Conservation (phyloP, 2,329 filamentous ascomycete genomes). For the Pyricularia grisea region DNA sequence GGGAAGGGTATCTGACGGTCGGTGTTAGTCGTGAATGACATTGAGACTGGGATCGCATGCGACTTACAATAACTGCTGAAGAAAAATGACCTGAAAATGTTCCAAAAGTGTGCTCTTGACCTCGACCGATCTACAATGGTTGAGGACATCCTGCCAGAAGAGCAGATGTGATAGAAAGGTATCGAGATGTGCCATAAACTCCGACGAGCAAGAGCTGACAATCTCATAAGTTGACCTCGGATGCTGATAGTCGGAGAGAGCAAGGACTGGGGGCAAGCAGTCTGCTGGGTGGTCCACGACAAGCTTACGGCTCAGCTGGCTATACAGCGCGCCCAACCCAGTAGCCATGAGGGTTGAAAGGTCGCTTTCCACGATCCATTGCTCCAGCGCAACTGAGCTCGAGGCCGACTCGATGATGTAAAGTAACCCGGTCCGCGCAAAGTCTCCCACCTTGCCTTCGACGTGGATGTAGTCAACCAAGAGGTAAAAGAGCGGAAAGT, state of each 20-base stretch:
- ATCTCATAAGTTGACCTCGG: conserved; percentile 61
- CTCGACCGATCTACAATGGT: conserved; percentile 86
- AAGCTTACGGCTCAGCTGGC: conserved; percentile 63
- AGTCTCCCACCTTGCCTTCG: conserved; percentile 89
- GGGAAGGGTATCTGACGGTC: conserved; percentile 71
- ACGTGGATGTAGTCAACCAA: conserved; percentile 95
- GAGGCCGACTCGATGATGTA: conserved; percentile 95
- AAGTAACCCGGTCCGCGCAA: conserved; percentile 84
- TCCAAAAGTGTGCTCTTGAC: conserved; percentile 90
- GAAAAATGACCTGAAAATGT: conserved; percentile 93
- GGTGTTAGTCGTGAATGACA: neutral
- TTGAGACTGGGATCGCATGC: too few species aligned
- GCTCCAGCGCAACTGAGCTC: conserved; percentile 71
- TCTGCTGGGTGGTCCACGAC: conserved; percentile 70
- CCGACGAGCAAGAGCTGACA: conserved; percentile 61
- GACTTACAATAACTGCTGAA: conserved; percentile 81
- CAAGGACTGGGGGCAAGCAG: conserved; percentile 71
- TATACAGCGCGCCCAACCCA: conserved; percentile 70
- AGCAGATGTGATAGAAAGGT: conserved; percentile 91
- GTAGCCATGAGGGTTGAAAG: conserved; percentile 96
- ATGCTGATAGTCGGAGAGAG: conserved; percentile 80
- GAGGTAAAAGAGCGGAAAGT: conserved; percentile 93
- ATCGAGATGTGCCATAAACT: conserved; percentile 78
- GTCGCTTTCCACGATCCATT: conserved; percentile 96
- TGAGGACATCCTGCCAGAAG: conserved; percentile 97